Evolutionary conservation across 2,329 filamentous ascomycete species (phyloP).

Genomic region (Ophiostoma ips): DNA sequence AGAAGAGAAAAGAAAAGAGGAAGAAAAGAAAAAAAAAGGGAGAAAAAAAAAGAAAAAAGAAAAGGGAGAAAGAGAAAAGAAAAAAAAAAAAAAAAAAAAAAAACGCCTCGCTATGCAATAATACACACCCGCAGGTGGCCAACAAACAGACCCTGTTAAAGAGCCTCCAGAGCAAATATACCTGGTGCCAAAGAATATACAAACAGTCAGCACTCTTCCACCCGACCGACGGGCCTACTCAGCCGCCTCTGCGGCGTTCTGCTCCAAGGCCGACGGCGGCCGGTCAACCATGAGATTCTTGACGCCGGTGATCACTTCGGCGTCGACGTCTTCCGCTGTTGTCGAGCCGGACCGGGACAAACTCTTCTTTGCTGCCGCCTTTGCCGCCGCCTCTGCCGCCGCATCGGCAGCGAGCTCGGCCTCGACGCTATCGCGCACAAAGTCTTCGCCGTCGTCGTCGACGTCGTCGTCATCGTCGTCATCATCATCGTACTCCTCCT

Average conservation of each 20-base stretch:
- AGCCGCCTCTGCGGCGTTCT: background rate
- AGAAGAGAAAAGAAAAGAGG: background rate
- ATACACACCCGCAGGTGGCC: background rate
- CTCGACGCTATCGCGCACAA: background rate
- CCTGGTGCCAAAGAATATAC: no score
- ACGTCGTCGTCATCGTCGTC: conserved; percentile 28
- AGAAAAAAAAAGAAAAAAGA: background rate
- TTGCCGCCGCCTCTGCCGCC: background rate
- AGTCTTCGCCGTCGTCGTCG: conserved; percentile 9
- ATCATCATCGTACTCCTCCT: conserved; percentile 21
- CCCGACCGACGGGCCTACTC: background rate
- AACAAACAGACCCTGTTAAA: background rate
- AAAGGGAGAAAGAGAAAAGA: background rate
- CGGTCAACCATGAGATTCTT: conserved; percentile 34
- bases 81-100: conserved; percentile 1
- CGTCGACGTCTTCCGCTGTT: conserved; percentile 32
- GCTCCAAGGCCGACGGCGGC: background rate
- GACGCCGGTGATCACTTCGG: conserved; percentile 47
- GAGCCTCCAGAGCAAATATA: background rate
- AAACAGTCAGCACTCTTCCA: background rate
- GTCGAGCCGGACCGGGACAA: conserved; percentile 7
- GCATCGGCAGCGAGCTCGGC: background rate
- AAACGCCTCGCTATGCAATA: conserved; percentile 14
- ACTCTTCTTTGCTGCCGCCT: background rate
- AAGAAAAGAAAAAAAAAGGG: background rate